phyloP scores from a whole-genome alignment of 441 rosid genomes.

The Pelargonium cotyledonis region DNA sequence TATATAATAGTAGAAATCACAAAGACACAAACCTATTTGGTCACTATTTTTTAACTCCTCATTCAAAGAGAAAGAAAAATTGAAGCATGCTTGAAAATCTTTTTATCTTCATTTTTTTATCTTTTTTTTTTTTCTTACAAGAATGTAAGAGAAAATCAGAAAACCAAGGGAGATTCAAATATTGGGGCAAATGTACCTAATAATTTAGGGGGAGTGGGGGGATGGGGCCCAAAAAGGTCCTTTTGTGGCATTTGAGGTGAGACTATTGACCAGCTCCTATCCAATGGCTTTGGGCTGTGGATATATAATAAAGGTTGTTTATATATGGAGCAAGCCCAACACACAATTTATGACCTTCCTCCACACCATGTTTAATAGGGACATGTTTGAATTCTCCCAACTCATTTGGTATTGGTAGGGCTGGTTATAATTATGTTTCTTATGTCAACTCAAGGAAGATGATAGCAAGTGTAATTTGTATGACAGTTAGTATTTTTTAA shows the following conservation, averaged over 20 bases:
- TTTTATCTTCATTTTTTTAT: conserved; percentile 13
- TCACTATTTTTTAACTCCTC: conserved; percentile 4
- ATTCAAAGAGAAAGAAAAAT: conserved; percentile 13
- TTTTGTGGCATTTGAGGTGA: conserved; percentile 11
- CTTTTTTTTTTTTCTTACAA: conserved; percentile 9
- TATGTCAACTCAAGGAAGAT: too few relatives aligned
- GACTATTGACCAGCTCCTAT: neutral
- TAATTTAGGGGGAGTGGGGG: conserved; percentile 9
- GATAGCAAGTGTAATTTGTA: too few relatives aligned
- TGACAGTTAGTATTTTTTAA: too few relatives aligned
- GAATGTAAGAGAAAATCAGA: conserved; percentile 7
- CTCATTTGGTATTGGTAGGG: neutral
- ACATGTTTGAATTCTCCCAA: too few relatives aligned
- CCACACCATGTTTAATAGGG: neutral
- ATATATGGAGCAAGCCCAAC: neutral
- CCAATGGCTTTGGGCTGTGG: neutral
- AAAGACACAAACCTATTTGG: conserved; percentile 6
- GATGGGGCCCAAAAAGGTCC: conserved; percentile 1
- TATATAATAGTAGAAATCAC: neutral
- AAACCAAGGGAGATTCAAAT: conserved; percentile 21
- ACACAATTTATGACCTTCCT: neutral
- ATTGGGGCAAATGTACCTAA: conserved; percentile 13
- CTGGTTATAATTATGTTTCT: too few relatives aligned
- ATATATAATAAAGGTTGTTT: neutral
- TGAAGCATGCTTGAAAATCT: conserved; percentile 14